These are phyloP conservation scores for Coemansia sp. DNA, from an alignment of 192 early-diverging fungal species.

Conservation along the genomic window DNA sequence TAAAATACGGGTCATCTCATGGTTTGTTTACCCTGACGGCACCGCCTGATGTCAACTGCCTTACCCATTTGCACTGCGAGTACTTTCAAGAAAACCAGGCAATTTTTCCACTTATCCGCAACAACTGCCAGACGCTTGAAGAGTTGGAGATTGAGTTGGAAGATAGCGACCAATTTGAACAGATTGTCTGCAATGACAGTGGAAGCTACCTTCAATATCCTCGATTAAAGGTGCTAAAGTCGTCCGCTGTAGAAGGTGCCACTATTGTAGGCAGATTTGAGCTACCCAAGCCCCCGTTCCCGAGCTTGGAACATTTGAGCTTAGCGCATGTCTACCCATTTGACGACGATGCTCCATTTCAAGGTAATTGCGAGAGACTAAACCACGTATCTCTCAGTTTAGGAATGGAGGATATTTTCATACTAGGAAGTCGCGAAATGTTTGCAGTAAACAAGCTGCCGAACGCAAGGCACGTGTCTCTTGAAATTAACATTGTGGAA, in stretches of 20 bases:
- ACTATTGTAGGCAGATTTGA: neutral
- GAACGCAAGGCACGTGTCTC: neutral
- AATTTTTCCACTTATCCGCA: neutral
- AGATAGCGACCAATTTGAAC: neutral
- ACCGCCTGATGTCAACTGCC: neutral
- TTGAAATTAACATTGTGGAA: neutral
- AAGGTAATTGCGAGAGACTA: neutral
- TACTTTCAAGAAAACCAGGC: neutral
- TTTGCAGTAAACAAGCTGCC: neutral
- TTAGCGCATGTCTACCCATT: neutral
- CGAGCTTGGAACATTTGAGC: neutral
- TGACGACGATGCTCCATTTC: neutral
- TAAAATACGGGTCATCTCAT: neutral
- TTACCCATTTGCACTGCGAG: neutral
- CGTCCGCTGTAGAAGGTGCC: neutral
- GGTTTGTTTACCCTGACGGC: neutral
- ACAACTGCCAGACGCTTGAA: neutral
- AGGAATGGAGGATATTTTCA: neutral
- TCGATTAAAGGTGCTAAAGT: constrained; percentile 2
- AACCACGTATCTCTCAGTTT: neutral
- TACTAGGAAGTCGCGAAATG: neutral
- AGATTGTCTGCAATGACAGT: neutral
- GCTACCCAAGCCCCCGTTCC: neutral
- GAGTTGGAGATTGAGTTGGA: neutral
- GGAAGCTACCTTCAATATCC: neutral